Evolutionary conservation across 2,329 filamentous ascomycete species (phyloP).

Genomic region (Tolypocladium inflatum): DNA sequence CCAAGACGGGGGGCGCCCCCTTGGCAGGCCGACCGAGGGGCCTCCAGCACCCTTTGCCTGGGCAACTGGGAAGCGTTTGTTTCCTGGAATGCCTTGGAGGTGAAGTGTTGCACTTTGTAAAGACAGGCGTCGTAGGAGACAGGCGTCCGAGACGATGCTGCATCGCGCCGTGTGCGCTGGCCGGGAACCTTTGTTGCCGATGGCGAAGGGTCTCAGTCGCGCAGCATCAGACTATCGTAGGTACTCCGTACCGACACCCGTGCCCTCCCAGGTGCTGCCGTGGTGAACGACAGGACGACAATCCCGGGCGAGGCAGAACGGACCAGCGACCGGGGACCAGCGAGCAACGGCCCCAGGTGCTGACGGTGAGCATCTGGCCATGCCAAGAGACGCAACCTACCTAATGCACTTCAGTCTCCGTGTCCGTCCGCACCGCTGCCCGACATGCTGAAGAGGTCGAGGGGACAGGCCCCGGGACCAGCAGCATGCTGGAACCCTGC

Average conservation of each 20-base stretch:
- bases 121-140: no score
- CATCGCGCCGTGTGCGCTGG: no score
- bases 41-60: no score
- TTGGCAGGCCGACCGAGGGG: no score
- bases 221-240: no score
- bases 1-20: not conserved
- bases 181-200: not conserved
- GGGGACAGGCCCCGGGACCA: not conserved
- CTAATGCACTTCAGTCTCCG: not conserved
- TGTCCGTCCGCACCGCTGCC: not conserved
- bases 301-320: not conserved
- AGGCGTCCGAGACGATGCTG: not conserved
- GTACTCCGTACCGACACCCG: no score
- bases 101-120: no score
- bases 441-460: not conserved
- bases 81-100: no score
- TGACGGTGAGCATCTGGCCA: not conserved
- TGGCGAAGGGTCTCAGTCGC: no score
- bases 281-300: not conserved
- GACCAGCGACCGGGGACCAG: not conserved
- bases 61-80: not conserved
- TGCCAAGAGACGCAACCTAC: not conserved
- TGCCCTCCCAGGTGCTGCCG: not conserved
- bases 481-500: not conserved
- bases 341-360: no score